phyloP scores from a whole-genome alignment of 2,329 filamentous ascomycete species.

The Arthroderma sp. region DNA sequence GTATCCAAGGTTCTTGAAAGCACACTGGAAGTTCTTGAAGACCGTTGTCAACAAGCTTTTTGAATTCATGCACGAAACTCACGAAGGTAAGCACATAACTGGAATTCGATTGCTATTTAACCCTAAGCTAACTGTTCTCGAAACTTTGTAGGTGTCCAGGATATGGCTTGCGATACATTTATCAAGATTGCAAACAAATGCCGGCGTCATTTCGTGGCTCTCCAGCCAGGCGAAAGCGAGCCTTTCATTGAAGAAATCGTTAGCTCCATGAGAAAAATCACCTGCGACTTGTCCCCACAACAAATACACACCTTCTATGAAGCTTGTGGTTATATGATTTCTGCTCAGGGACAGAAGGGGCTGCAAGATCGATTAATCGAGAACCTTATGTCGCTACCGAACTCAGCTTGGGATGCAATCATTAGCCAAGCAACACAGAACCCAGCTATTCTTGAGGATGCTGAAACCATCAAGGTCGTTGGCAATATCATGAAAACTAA shows the following conservation, averaged over 20 bases:
- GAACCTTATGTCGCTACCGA: conserved; percentile 87
- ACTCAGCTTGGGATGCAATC: conserved; percentile 88
- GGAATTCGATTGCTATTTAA: background rate
- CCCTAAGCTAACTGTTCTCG: conserved; percentile 6
- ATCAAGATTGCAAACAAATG: conserved; percentile 99
- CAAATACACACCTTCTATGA: conserved; percentile 99
- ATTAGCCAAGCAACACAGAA: conserved; percentile 77
- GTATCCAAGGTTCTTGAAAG: conserved; percentile 95
- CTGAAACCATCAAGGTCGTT: conserved; percentile 94
- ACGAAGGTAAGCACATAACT: conserved; percentile 52
- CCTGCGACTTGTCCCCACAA: conserved; percentile 84
- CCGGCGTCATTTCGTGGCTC: conserved; percentile 88
- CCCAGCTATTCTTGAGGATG: conserved; percentile 74
- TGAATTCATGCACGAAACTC: conserved; percentile 99
- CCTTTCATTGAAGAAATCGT: conserved; percentile 99
- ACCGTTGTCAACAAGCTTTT: conserved; percentile 99
- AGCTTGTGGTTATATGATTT: conserved; percentile 98
- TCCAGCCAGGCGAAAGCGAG: conserved; percentile 86
- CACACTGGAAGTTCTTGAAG: conserved; percentile 99
- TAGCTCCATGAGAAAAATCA: conserved; percentile 88
- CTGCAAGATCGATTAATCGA: conserved; percentile 82
- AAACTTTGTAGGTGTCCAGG: conserved; percentile 62
- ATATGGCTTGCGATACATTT: conserved; percentile 99
- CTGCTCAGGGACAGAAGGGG: conserved; percentile 87
- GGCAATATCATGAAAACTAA: conserved; percentile 99